phyloP scores from a whole-genome alignment of 148 eudicot species.

The Amaranthus hypochondriacus region DNA sequence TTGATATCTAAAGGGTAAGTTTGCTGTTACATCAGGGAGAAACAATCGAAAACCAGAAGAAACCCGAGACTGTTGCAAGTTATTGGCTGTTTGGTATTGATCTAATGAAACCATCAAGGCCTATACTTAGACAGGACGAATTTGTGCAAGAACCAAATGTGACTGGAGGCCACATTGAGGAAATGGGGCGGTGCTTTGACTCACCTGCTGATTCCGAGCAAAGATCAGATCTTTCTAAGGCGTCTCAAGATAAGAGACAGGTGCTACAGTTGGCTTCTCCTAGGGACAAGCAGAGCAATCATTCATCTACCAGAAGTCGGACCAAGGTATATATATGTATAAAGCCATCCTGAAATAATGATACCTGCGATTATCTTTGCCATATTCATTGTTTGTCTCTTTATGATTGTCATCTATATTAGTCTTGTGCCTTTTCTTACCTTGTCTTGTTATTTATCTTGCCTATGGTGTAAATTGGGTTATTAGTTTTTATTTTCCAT shows the following conservation, averaged over 20 bases:
- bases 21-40: conserved; percentile 37
- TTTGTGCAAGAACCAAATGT: conserved; percentile 21
- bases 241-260: conserved; percentile 37
- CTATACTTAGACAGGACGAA: conserved; percentile 28
- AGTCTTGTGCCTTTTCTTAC: no score
- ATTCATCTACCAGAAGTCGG: conserved; percentile 68
- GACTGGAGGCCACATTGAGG: conserved; percentile 26
- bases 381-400: no score
- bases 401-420: no score
- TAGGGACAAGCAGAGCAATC: conserved; percentile 58
- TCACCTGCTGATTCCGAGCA: conserved; percentile 49
- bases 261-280: conserved; percentile 37
- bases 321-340: conserved; percentile 55
- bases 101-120: conserved; percentile 43
- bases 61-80: conserved; percentile 32
- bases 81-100: conserved; percentile 83
- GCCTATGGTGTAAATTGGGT: no score
- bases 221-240: conserved; percentile 52
- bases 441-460: no score
- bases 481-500: no score
- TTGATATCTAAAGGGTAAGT: neutral
- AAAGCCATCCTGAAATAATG: no score
- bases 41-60: conserved; percentile 31
- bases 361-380: no score
- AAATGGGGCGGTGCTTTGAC: conserved; percentile 31